Percentiles rank a stretch among this genome's conserved stretches.
These are phyloP conservation scores for Zymoseptoria passerinii DNA, from an alignment of 2,329 filamentous ascomycete species.

Conservation along the genomic window DNA sequence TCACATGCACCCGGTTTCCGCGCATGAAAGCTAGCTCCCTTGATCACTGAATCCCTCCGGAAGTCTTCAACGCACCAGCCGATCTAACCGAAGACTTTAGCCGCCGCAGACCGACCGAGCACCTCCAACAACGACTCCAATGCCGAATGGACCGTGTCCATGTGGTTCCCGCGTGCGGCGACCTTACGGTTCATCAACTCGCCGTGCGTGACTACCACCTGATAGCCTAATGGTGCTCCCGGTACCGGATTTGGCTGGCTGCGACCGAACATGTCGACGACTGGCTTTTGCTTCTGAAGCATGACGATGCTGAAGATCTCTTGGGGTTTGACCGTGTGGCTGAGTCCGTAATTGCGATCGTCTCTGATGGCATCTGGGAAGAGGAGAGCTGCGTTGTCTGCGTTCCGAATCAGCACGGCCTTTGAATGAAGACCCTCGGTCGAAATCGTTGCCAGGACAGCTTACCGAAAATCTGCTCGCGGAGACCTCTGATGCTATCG, in stretches of 20 bases:
- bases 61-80: neutral
- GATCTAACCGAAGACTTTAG: neutral
- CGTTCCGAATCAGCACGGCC: neutral
- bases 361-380: neutral
- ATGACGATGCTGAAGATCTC: neutral
- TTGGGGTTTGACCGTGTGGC: neutral
- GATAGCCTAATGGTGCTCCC: neutral
- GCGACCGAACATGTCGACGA: neutral
- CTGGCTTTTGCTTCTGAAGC: neutral
- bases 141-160: neutral
- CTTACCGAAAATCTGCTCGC: neutral
- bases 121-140: neutral
- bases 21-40: neutral
- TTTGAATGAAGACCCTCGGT: neutral
- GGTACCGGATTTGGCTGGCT: too few species aligned
- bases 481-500: neutral
- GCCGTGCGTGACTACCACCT: neutral
- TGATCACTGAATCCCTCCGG: neutral
- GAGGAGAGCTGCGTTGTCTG: neutral
- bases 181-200: neutral
- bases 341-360: neutral
- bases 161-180: neutral
- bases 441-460: too few species aligned
- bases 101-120: neutral
- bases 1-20: neutral